These are phyloP conservation scores for Dunaliella sp. DNA, from an alignment of 139 green algal species.

Conservation along the genomic window DNA sequence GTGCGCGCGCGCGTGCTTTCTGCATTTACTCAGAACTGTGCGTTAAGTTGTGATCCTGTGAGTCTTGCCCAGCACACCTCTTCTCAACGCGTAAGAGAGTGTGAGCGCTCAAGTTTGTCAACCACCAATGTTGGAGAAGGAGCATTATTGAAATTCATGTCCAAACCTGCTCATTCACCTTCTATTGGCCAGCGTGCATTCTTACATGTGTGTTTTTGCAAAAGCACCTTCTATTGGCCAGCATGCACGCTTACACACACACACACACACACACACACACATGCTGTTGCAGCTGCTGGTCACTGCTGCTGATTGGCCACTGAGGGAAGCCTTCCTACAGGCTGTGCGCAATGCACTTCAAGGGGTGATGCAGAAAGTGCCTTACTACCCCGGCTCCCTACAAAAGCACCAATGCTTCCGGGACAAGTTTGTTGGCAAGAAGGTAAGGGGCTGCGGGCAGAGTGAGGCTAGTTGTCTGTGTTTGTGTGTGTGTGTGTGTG, in stretches of 20 bases:
- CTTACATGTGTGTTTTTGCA: no score
- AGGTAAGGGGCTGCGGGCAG: not conserved
- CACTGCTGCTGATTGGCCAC: constrained; percentile 64
- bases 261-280: not conserved
- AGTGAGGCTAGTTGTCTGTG: not conserved
- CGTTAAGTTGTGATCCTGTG: not conserved
- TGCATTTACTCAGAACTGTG: not conserved
- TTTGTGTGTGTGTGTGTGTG: not conserved
- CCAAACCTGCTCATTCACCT: not conserved
- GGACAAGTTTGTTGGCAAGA: not conserved
- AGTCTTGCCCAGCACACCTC: not conserved
- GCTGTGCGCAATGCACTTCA: constrained; percentile 42
- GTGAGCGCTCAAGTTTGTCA: not conserved
- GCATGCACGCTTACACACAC: not conserved
- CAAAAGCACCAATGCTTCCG: constrained; percentile 15
- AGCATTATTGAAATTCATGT: not conserved
- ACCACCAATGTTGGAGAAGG: no score
- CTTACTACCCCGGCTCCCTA: constrained; percentile 62
- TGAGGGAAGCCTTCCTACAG: constrained; percentile 60
- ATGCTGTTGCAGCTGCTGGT: constrained; percentile 48
- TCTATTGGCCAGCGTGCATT: not conserved
- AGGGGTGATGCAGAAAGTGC: constrained; percentile 28
- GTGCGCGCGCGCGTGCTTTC: not conserved
- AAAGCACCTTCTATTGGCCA: no score
- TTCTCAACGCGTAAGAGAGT: not conserved